Conservation (phyloP, 768 basidiomycete genomes). For the Lactifluus volemus region DNA sequence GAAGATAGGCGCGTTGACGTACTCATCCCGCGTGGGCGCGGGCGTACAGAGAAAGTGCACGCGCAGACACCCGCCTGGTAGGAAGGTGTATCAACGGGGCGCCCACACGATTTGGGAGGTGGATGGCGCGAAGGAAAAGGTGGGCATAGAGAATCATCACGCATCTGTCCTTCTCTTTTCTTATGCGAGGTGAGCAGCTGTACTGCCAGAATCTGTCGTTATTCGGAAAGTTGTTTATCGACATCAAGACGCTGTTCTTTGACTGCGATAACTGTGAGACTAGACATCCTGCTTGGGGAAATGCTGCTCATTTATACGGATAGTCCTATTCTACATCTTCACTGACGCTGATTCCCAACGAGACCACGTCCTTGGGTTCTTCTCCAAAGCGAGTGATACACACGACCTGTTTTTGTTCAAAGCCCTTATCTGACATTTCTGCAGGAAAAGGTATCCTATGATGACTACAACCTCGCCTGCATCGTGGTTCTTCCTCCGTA, state of each 20-base stretch:
- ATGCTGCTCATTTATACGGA: not conserved
- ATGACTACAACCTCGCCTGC: conserved; percentile 95
- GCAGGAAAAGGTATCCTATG: conserved; percentile 91
- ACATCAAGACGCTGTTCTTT: conserved; percentile 92
- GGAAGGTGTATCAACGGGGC: conserved; percentile 83
- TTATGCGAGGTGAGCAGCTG: conserved; percentile 40
- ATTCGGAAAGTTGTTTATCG: conserved; percentile 98
- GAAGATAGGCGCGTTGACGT: not conserved
- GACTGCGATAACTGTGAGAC: conserved; percentile 76
- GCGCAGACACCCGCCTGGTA: conserved; percentile 69
- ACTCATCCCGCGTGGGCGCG: not conserved
- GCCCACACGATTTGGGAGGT: conserved; percentile 93
- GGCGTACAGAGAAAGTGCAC: conserved; percentile 54
- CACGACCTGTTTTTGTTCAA: not conserved
- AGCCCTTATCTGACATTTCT: not conserved
- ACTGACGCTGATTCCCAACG: conserved; percentile 74
- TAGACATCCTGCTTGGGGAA: not conserved
- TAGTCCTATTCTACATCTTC: conserved; percentile 87
- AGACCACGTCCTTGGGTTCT: conserved; percentile 76
- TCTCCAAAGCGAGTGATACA: conserved; percentile 45
- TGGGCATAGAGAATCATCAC: conserved; percentile 25
- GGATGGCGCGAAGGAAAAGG: conserved; percentile 82
- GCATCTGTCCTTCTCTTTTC: not conserved
- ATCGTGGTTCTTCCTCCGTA: conserved; percentile 94
- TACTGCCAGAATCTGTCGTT: conserved; percentile 95